phyloP scores from a whole-genome alignment of 768 basidiomycete species.

The Leucocoprinus leucothites region DNA sequence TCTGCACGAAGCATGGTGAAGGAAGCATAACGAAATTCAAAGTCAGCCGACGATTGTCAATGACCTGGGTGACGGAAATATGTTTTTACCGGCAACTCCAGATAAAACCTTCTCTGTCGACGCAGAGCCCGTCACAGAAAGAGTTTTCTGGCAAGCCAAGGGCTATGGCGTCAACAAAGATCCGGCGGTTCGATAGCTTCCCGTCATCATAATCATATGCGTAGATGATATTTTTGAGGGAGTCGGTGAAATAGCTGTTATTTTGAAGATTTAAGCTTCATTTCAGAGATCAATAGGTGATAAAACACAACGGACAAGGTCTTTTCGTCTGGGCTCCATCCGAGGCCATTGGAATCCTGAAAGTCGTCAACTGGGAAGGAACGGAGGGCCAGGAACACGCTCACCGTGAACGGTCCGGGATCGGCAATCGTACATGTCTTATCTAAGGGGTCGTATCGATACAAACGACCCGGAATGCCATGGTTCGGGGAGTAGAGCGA shows the following conservation, averaged over 20 bases:
- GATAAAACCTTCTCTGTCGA: slow-evolving; percentile 59
- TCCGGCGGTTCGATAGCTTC: slow-evolving; percentile 50
- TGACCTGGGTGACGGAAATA: not conserved
- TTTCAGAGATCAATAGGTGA: not conserved
- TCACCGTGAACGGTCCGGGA: slow-evolving; percentile 63
- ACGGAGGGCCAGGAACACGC: slow-evolving; percentile 11
- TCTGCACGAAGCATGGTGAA: slow-evolving; percentile 27
- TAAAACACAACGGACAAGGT: slow-evolving; percentile 45
- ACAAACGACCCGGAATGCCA: slow-evolving; percentile 53
- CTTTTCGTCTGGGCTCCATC: slow-evolving; percentile 60
- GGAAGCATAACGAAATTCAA: not conserved
- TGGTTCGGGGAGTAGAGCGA: slow-evolving; percentile 50
- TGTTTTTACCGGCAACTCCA: slow-evolving; percentile 55
- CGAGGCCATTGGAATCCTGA: slow-evolving; percentile 63
- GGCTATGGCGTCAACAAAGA: slow-evolving; percentile 55
- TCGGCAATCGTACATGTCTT: slow-evolving; percentile 50
- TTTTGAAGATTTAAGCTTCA: slow-evolving; percentile 9
- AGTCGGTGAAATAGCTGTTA: slow-evolving; percentile 70
- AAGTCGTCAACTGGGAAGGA: slow-evolving; percentile 9
- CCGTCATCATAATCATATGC: slow-evolving; percentile 65
- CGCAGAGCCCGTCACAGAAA: slow-evolving; percentile 64
- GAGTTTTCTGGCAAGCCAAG: slow-evolving; percentile 47
- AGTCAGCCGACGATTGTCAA: slow-evolving; percentile 8
- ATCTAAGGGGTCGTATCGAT: slow-evolving; percentile 52
- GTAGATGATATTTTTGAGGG: slow-evolving; percentile 60